These are phyloP conservation scores for Cyphellophora attinorum DNA, from an alignment of 2,329 filamentous ascomycete genomes.

Conservation along the genomic window DNA sequence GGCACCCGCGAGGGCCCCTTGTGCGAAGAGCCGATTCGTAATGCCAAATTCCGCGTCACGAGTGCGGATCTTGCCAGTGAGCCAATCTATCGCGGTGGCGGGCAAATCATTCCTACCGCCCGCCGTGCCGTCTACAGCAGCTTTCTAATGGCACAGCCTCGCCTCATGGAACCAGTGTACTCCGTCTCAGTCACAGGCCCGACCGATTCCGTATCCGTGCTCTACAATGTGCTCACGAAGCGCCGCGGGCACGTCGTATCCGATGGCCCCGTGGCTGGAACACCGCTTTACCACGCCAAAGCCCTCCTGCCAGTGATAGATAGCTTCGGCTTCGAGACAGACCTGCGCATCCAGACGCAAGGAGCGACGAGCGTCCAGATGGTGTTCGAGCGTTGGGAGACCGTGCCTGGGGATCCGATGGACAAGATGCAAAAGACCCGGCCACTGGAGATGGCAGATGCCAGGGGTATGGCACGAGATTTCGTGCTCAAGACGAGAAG, in stretches of 20 bases:
- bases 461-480: conserved; percentile 83
- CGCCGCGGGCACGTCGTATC: conserved; percentile 85
- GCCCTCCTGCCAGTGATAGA: conserved; percentile 94
- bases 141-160: conserved; percentile 92
- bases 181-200: conserved; percentile 86
- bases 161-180: conserved; percentile 95
- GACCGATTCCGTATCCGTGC: conserved; percentile 73
- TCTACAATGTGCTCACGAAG: conserved; percentile 86
- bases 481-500: conserved; percentile 94
- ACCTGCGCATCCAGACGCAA: conserved; percentile 90
- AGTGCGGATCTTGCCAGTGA: conserved; percentile 79
- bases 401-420: conserved; percentile 90
- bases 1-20: conserved; percentile 88
- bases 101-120: conserved; percentile 93
- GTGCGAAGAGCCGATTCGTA: conserved; percentile 97
- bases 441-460: conserved; percentile 76
- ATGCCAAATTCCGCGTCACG: conserved; percentile 94
- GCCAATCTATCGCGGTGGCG: conserved; percentile 88
- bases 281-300: conserved; percentile 82
- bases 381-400: conserved; percentile 91
- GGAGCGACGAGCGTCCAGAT: conserved; percentile 83
- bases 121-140: conserved; percentile 89
- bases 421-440: conserved; percentile 75
- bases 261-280: conserved; percentile 90
- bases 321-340: conserved; percentile 95